Conservation (phyloP, 345 rosid species). For the Corchorus capsularis region DNA sequence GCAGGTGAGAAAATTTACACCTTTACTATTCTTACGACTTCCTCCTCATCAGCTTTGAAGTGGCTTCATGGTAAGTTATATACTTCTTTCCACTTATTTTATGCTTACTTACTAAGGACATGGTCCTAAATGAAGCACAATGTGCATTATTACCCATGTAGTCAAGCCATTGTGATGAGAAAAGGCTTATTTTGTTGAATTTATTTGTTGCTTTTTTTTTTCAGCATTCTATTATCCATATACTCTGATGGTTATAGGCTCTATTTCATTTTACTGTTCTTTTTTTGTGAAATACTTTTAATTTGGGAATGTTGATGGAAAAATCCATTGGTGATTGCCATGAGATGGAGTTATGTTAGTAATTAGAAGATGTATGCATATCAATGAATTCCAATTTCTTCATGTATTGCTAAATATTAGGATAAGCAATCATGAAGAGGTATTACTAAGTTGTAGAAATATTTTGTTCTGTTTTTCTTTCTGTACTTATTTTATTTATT, state of each 20-base stretch:
- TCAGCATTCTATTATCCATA: neutral
- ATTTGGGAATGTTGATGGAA: too few species aligned
- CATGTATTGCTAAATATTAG: too few species aligned
- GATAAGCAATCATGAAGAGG: too few species aligned
- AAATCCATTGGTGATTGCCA: too few species aligned
- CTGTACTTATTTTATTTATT: too few species aligned
- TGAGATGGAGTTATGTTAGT: too few species aligned
- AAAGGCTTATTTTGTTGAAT: neutral
- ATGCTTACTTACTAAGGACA: neutral
- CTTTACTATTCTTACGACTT: conserved; percentile 77
- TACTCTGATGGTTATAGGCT: neutral
- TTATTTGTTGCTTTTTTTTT: neutral
- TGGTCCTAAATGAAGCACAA: neutral
- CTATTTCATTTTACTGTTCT: neutral
- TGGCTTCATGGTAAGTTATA: conserved; percentile 86
- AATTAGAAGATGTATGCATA: too few species aligned
- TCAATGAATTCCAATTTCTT: too few species aligned
- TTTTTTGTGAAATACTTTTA: too few species aligned
- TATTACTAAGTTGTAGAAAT: too few species aligned
- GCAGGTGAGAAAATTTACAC: conserved; percentile 78
- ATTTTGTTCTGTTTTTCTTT: too few species aligned
- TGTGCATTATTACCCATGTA: neutral
- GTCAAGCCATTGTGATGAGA: neutral
- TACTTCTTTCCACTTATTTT: conserved; percentile 19
- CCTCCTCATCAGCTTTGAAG: conserved; percentile 62